phyloP scores from a whole-genome alignment of 1,284 basidiomycete genomes.

The Gymnopus androsaceus region DNA sequence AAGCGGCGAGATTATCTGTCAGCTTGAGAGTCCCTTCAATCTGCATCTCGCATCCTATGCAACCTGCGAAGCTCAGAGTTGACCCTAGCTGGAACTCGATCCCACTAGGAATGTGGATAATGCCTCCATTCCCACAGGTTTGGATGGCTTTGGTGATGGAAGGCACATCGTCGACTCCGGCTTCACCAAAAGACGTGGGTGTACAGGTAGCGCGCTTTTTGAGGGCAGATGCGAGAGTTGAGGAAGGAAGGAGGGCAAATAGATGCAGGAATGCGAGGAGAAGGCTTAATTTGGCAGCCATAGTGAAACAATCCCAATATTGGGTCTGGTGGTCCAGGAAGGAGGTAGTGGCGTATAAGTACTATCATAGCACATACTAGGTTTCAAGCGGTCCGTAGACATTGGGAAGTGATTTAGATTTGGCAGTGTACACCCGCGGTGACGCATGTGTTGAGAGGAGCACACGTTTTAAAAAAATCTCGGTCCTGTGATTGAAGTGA shows the following conservation, averaged over 20 bases:
- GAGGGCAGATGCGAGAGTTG: neutral
- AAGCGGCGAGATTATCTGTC: slow-evolving; percentile 28
- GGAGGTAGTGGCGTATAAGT: neutral
- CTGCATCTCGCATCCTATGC: slow-evolving; percentile 30
- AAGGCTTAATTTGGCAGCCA: neutral
- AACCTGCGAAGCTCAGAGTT: slow-evolving; percentile 31
- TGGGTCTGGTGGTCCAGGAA: neutral
- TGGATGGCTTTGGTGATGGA: slow-evolving; percentile 30
- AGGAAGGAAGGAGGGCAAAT: neutral
- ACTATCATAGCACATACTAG: no score
- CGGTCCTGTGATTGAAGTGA: no score
- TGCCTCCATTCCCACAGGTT: slow-evolving; percentile 32
- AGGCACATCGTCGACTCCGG: slow-evolving; percentile 31
- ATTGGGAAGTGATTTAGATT: no score
- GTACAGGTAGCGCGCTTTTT: slow-evolving; percentile 30
- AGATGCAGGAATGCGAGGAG: neutral
- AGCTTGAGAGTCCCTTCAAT: slow-evolving; percentile 33
- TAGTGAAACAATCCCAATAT: no score
- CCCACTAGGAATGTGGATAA: slow-evolving; percentile 31
- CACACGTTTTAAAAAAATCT: no score
- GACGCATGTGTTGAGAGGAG: no score
- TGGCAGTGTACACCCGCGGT: no score
- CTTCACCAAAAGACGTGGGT: slow-evolving; percentile 24
- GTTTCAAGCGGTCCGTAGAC: no score
- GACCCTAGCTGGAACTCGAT: slow-evolving; percentile 28